Evolutionary conservation across 257 asterid species (phyloP), one percentile per base, ranked within the genome.

Genomic region (Plantago elongata): DNA sequence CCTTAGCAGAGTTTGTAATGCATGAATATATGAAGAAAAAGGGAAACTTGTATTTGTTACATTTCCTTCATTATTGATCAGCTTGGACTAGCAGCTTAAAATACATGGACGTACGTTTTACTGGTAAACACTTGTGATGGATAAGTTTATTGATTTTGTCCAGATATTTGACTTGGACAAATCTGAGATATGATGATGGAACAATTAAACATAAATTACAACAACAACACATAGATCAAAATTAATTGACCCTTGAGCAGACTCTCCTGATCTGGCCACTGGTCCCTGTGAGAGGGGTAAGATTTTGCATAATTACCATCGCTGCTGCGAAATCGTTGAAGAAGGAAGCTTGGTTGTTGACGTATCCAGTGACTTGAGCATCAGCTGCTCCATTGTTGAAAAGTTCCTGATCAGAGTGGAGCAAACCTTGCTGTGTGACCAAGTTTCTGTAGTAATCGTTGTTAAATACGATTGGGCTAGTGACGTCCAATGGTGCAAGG

Each of bases 301-400:
- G 83, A 34, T 81, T 85, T 7, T 81, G 74, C 95, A 88, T 85
- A 69, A 73, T 83, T 11, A 88, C 79, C 95, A 88, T 88, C 5
- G 96, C 95, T 16, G 29, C 68, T 0, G 85, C 95, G 34, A 88
- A 88, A 51, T 88, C 95, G 3, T 66, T 70, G 67, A 60, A 65
- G 48, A 88, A 88, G 9, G 88, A 12, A 6, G 82, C 76, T 0
- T 80, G 5, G 82, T 58, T 11, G 38, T 16, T 7, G 47, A 75
- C 67, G 63, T 85, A 88, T 3, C 73, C 66, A 5, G 62, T 78
- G 54, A 88, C 96, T 14, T 69, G 81, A 55, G 88, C 77, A 52
- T 88, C 86, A 0, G 89, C 76, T 12, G 90, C 71, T 3, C 86
- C 95, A 3, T 82, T 80, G 51, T 63, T 84, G 69, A 87, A 87